These are phyloP conservation scores for Meyerozyma elateridarum DNA, from an alignment of 1,139 yeast species.

Conservation along the genomic window DNA sequence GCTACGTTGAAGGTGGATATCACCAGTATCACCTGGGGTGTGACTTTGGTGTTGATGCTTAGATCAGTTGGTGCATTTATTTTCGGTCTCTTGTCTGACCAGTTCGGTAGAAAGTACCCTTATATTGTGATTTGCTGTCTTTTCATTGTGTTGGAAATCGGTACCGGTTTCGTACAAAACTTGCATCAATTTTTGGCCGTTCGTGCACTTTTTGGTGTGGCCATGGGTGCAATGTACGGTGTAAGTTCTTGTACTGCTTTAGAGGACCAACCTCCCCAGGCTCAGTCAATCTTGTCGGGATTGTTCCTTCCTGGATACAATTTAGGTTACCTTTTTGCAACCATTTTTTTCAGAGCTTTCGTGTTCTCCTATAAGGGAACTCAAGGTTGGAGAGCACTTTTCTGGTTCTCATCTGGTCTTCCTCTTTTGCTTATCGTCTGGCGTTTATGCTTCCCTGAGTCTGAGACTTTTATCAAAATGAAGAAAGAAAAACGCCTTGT, in stretches of 20 bases:
- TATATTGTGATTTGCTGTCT: constrained; percentile 48
- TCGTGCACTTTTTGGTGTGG: constrained; percentile 63
- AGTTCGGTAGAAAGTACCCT: constrained; percentile 72
- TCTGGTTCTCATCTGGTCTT: constrained; percentile 77
- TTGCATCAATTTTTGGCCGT: constrained; percentile 64
- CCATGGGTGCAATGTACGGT: constrained; percentile 72
- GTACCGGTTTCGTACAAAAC: constrained; percentile 66
- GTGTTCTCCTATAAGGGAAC: constrained; percentile 35
- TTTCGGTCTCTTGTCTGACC: constrained; percentile 64
- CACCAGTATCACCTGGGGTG: constrained; percentile 70
- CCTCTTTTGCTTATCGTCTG: constrained; percentile 53
- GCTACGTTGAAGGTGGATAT: constrained; percentile 43
- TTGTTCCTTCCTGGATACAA: constrained; percentile 71
- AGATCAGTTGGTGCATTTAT: constrained; percentile 74
- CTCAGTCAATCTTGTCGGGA: constrained; percentile 63
- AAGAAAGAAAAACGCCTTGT: constrained; percentile 12
- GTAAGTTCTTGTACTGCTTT: constrained; percentile 63
- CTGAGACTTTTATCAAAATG: constrained; percentile 43
- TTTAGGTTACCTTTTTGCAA: constrained; percentile 63
- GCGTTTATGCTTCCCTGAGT: constrained; percentile 56
- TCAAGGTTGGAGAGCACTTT: constrained; percentile 70
- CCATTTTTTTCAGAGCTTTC: constrained; percentile 59
- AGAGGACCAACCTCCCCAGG: constrained; percentile 61
- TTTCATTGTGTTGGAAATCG: constrained; percentile 59
- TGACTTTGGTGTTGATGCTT: constrained; percentile 73